A percentile compares a stretch with the other conserved stretches of the same genome.
These are phyloP conservation scores for Toxoplasma gondii DNA, from an alignment of 169 alveolate genomes.

Conservation along the genomic window DNA sequence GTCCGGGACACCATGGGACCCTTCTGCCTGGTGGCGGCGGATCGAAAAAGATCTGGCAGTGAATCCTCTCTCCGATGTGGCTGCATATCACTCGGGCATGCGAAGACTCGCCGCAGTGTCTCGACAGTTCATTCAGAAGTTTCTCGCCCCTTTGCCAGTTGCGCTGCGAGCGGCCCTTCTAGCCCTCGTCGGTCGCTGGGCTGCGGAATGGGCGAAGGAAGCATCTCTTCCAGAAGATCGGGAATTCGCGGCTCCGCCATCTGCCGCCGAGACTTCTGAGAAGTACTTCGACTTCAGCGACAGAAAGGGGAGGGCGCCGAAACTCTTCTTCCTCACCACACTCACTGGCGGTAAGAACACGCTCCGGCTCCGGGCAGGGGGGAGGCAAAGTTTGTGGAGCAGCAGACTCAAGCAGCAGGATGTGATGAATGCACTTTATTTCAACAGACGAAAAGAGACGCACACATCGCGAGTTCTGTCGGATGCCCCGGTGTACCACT, in stretches of 20 bases:
- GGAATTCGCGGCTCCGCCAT: neutral
- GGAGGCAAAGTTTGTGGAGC: too few species aligned
- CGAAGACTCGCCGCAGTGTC: neutral
- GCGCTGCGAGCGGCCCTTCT: neutral
- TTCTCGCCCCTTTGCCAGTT: neutral
- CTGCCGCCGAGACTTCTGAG: neutral
- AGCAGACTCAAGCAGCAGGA: too few species aligned
- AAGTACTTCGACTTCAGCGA: neutral
- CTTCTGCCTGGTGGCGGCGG: neutral
- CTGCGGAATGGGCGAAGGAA: constrained; percentile 18
- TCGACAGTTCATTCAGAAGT: neutral
- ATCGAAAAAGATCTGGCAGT: neutral
- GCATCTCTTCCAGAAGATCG: neutral
- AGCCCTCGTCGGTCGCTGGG: neutral
- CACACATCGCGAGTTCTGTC: too few species aligned
- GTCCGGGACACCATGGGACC: neutral
- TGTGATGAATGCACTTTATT: too few species aligned
- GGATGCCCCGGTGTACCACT: too few species aligned
- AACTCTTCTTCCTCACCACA: neutral
- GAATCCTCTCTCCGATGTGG: neutral
- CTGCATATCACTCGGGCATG: neutral
- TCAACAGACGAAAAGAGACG: too few species aligned
- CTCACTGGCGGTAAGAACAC: neutral
- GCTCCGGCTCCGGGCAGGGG: too few species aligned
- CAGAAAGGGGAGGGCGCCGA: neutral